Base-by-base conservation (phyloP, 2,329 filamentous ascomycete genomes). In the Penicillium sp. region DNA sequence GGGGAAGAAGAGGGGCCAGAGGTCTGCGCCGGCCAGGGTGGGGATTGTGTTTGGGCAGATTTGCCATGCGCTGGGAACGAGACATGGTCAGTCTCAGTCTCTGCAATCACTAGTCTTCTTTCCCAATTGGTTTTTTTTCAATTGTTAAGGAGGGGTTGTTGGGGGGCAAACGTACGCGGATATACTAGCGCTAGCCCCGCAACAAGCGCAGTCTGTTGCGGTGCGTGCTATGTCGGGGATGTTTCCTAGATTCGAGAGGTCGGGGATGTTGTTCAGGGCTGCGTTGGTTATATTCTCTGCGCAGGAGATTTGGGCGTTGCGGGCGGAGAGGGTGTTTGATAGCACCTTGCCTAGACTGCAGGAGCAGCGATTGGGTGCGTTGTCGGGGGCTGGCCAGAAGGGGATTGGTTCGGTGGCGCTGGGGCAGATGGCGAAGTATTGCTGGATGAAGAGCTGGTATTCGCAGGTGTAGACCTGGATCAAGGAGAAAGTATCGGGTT, bases 381-480 rank as follows among this genome's bases (percentile, higher is more conserved):
- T 64, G 22, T 71, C 65, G 1, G 75, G 76, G 0, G 70, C 64
- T 3, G 76, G 76, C 58, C 75, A 78, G 66, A 76, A 78, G n/a
- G 76, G 76, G 20, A 78, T 72, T 12, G 71, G 69, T 41, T 73
- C 72, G 22, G 60, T 58, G 17, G 67, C 67, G 17, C 41, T 62
- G 25, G 71, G 68, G 59, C 75, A 77, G 20, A 70, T 54, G 25
- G 64, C 55, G 52, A 77, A 67, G 59, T 76, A 78, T 54, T 72
- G 64, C 31, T 75, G 63, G 17, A 76, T 67, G 63, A 75, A 76
- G 39, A 73, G 65, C 61, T 78, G 75, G 57, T 77, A 78, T 63
- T 76, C 73, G 64, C 75, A 78, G 41, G 75, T 74, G 63, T 73
- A 77, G 50, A 76, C 74, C 70, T 73, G 28, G 54, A 22, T 35